These are phyloP conservation scores for Fusarium lateritium DNA, from an alignment of 2,329 filamentous ascomycete species.

Conservation along the genomic window DNA sequence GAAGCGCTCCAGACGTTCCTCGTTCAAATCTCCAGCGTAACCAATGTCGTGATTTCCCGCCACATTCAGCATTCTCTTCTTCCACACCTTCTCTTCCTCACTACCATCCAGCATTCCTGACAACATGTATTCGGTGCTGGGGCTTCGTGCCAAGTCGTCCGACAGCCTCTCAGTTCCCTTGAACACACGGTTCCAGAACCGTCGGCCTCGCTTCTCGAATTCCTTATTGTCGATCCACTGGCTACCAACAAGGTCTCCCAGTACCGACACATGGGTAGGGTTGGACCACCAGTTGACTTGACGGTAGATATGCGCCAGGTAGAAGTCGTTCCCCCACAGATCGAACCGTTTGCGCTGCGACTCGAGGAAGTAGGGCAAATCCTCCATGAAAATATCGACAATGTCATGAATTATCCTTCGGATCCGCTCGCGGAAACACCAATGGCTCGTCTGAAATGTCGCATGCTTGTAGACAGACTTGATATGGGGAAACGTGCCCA, in stretches of 20 bases:
- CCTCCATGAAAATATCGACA: conserved; percentile 74
- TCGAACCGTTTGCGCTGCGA: conserved; percentile 86
- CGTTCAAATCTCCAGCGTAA: conserved; percentile 91
- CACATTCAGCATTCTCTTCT: conserved; percentile 85
- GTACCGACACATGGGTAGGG: conserved; percentile 88
- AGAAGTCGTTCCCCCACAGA: conserved; percentile 93
- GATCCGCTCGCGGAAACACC: conserved; percentile 66
- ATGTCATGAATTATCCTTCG: conserved; percentile 70
- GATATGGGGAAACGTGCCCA: conserved; percentile 69
- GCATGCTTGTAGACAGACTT: conserved; percentile 62
- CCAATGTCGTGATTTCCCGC: conserved; percentile 97
- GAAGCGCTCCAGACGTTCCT: conserved; percentile 83
- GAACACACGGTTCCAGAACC: conserved; percentile 89
- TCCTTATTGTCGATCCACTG: conserved; percentile 94
- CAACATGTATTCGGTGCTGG: conserved; percentile 64
- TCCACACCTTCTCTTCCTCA: conserved; percentile 72
- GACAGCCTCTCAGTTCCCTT: conserved; percentile 75
- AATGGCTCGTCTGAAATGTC: conserved; percentile 62
- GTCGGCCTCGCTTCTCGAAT: conserved; percentile 78
- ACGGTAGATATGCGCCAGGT: conserved; percentile 92
- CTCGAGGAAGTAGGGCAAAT: conserved; percentile 77
- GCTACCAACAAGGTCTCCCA: conserved; percentile 93
- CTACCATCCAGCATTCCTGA: conserved; percentile 64
- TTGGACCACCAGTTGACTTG: conserved; percentile 85
- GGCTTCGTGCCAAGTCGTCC: conserved; percentile 66